Evolutionary conservation across 371 early-diverging fungal genomes (phyloP).

Genomic region (Rhizopus delemar): DNA sequence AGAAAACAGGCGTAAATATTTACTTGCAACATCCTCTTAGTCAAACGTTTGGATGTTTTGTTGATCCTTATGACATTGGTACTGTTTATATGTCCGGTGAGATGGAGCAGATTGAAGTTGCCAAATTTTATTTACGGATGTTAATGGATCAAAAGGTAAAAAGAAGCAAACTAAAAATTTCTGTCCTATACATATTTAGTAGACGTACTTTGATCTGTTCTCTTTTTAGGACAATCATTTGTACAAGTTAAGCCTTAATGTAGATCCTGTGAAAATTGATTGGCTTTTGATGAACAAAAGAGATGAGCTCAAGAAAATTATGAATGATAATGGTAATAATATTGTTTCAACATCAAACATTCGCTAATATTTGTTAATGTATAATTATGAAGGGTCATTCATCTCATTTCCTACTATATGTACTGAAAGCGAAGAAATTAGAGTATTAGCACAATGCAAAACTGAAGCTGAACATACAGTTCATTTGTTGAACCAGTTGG

Average conservation of each 20-base stretch:
- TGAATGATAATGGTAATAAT: neutral
- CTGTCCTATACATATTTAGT: too few species aligned
- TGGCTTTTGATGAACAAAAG: neutral
- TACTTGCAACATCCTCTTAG: constrained; percentile 54
- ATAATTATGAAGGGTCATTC: constrained; percentile 7
- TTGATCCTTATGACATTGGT: constrained; percentile 13
- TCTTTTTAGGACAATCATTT: too few species aligned
- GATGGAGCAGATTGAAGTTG: constrained; percentile 15
- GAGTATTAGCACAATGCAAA: constrained; percentile 65
- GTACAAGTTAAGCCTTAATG: too few species aligned
- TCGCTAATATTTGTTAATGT: neutral
- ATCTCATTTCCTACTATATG: constrained; percentile 19
- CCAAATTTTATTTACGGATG: constrained; percentile 15
- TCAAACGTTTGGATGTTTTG: neutral
- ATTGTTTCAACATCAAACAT: too few species aligned
- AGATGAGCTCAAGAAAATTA: neutral
- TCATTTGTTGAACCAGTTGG: constrained; percentile 71
- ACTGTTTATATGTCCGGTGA: constrained; percentile 21
- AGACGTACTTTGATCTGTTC: too few species aligned
- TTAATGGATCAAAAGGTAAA: constrained; percentile 20
- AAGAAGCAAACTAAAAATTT: neutral
- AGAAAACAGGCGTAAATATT: constrained; percentile 61
- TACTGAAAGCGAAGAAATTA: constrained; percentile 45
- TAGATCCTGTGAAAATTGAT: neutral
- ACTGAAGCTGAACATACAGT: constrained; percentile 74